Base-by-base conservation (phyloP, 2,329 filamentous ascomycete species). In the Rhynchosporium secalis region DNA sequence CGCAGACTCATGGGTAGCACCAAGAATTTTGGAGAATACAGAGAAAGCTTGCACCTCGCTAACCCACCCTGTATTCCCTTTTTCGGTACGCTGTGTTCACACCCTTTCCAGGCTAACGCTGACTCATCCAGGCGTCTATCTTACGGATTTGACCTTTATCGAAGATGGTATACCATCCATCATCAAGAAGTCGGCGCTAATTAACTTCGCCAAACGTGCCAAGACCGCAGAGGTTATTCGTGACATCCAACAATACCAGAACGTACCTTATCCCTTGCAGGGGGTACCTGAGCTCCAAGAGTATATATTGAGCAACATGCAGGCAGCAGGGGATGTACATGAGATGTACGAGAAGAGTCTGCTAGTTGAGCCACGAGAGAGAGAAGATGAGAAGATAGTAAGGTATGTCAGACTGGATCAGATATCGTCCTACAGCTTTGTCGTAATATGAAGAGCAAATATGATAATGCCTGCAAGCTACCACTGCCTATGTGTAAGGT, bases 261-360 rank as follows among this genome's bases (percentile, higher is more conserved):
- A 96, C 72, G 92, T 96, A 65, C 92, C 92, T n/a, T 99, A 98
- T 75, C 88, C 90, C 7, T 80, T 99, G 58, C 91, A 96, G 73
- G 85, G 92, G 0, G 94, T 99, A 15, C 85, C 88, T 1, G 95
- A 98, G 77, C 81, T 99, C 68, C 94, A 98, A 75, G 93, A 98
- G 70, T 99, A 98, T 77, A 96, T 99, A 68, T 79, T 97, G 69
- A 93, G 88, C 75, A 97, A 98, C 76, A 96, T 98, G 90, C 90
- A 96, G 78, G 89, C 89, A 36, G 94, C 95, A 3, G 91, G 92
- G 58, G 94, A 98, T 75, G 95, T 99, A 66, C 93, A 98, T 76
- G 94, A 98, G 81, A 98, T 98, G 95, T 99, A 98, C 80, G 93
- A 98, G 77, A 93, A 93, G 82, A 96, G 92, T 78, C 81, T 99